Percentiles rank a stretch among this genome's conserved stretches.
Conservation (phyloP, 2,329 filamentous ascomycete genomes). For the Coniochaeta pulveracea region DNA sequence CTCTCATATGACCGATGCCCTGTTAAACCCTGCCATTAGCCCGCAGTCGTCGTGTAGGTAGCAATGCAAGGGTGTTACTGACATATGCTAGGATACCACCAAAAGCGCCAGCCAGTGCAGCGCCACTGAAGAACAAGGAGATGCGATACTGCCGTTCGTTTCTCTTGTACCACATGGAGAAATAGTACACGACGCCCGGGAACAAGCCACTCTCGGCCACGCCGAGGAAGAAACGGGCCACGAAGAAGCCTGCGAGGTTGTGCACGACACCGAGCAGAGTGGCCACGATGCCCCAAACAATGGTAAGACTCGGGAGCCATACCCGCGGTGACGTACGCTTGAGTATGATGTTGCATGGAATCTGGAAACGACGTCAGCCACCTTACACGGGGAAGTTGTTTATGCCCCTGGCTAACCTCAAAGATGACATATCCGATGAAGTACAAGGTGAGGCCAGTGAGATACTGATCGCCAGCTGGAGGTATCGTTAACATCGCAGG, state of each 20-base stretch:
- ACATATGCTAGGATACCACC: conserved; percentile 45
- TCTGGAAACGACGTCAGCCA: conserved; percentile 18
- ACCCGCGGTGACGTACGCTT: conserved; percentile 46
- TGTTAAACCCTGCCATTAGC: conserved; percentile 11
- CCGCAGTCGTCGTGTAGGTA: background rate
- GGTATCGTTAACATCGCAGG: background rate
- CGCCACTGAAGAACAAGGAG: conserved; percentile 43
- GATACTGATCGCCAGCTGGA: conserved; percentile 47
- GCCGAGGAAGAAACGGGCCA: conserved; percentile 42
- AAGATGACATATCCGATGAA: conserved; percentile 51
- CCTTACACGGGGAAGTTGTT: background rate
- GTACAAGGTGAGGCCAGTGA: conserved; percentile 55
- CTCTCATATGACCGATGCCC: conserved; percentile 43
- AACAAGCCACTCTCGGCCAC: conserved; percentile 42
- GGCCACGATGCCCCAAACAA: conserved; percentile 42
- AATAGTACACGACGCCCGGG: conserved; percentile 37
- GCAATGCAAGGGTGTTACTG: conserved; percentile 7
- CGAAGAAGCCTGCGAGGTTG: conserved; percentile 37
- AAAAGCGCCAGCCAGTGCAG: conserved; percentile 43
- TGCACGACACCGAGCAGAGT: conserved; percentile 38
- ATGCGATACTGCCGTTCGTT: conserved; percentile 42
- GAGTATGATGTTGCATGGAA: conserved; percentile 51
- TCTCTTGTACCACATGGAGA: conserved; percentile 44
- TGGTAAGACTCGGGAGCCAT: conserved; percentile 46
- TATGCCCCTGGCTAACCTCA: conserved; percentile 24